Conservation (phyloP, 495 filamentous ascomycete species). For the Platismatia glauca region DNA sequence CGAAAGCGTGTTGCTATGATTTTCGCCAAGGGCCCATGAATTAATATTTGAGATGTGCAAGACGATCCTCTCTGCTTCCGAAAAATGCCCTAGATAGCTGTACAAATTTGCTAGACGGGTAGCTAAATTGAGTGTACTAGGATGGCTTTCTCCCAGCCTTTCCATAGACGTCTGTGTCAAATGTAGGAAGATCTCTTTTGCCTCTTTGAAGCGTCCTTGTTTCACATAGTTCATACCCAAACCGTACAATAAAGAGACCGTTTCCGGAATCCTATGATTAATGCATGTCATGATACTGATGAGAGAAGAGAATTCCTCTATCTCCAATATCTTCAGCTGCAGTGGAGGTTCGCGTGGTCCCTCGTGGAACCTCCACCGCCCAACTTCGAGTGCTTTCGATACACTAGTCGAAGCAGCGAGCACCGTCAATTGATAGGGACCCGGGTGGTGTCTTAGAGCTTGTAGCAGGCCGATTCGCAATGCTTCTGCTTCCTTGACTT, state of each 20-base stretch:
- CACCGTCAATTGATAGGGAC: neutral
- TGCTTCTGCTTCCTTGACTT: slow-evolving; percentile 2
- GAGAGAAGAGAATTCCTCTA: neutral
- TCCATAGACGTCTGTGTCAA: neutral
- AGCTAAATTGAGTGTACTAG: neutral
- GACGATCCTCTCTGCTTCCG: neutral
- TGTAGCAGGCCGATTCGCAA: slow-evolving; percentile 7
- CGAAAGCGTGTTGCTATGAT: neutral
- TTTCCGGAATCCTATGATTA: neutral
- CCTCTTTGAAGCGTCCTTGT: neutral
- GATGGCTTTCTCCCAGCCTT: neutral
- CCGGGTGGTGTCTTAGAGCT: neutral
- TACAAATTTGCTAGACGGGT: neutral
- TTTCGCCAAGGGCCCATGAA: neutral
- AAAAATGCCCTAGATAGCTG: neutral
- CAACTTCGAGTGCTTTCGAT: neutral
- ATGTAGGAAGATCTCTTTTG: neutral
- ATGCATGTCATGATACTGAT: neutral
- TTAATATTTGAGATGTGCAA: neutral
- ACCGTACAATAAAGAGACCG: neutral
- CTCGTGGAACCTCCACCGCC: neutral
- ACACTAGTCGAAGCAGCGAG: neutral
- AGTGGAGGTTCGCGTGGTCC: neutral
- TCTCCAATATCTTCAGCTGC: neutral
- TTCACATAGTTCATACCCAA: neutral